These are phyloP conservation scores for Penicillium manginii DNA, from an alignment of 495 filamentous ascomycete genomes.

Conservation along the genomic window DNA sequence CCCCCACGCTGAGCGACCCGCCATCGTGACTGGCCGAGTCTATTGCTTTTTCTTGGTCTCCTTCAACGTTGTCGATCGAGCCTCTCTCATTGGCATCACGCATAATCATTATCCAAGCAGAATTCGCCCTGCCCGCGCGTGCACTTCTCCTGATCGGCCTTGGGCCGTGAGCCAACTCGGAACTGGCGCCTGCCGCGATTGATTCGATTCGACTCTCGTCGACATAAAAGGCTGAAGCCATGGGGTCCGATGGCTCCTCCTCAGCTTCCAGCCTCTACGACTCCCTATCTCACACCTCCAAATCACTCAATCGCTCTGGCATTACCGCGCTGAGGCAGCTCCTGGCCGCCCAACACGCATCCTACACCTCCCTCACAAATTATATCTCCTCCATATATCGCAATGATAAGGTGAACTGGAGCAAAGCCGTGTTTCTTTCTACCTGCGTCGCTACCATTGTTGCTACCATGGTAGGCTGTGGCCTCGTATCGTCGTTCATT, in stretches of 20 bases:
- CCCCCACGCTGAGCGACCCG: conserved; percentile 39
- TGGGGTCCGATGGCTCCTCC: conserved; percentile 20
- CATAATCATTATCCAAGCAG: conserved; percentile 23
- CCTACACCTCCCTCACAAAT: conserved; percentile 26
- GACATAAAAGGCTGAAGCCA: conserved; percentile 19
- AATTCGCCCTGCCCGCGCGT: conserved; percentile 23
- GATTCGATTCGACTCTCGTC: not conserved
- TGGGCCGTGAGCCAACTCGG: conserved; percentile 19
- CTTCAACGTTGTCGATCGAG: conserved; percentile 31
- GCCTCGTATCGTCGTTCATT: conserved; percentile 39
- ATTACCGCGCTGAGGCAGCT: conserved; percentile 20
- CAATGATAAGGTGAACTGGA: conserved; percentile 37
- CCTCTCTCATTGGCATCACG: conserved; percentile 33
- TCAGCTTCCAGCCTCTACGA: conserved; percentile 21
- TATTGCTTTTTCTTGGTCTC: conserved; percentile 25
- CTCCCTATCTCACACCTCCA: conserved; percentile 13
- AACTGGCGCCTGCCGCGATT: conserved; percentile 7
- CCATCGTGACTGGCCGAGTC: conserved; percentile 37
- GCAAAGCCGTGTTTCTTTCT: conserved; percentile 40
- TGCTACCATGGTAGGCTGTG: conserved; percentile 48
- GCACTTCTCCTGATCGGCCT: conserved; percentile 5
- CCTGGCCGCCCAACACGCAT: conserved; percentile 19
- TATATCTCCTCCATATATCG: conserved; percentile 26
- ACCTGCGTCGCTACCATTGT: conserved; percentile 40
- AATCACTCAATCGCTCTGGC: conserved; percentile 14